Evolutionary conservation across 345 rosid genomes (phyloP).

Genomic region (Microcos paniculata): DNA sequence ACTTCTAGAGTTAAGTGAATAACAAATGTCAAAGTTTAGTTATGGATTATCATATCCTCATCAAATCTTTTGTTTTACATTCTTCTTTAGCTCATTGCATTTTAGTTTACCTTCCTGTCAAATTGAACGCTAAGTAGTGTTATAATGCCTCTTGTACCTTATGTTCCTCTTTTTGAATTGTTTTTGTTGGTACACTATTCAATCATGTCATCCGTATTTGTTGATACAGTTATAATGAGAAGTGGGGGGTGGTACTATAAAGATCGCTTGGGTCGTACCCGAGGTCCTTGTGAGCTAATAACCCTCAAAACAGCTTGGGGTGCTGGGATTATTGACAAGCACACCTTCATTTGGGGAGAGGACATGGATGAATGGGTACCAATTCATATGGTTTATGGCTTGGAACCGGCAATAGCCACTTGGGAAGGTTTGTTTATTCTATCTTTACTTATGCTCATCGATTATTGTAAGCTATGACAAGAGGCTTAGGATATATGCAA

Average conservation of each 20-base stretch:
- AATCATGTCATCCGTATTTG: not conserved
- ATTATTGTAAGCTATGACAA: not conserved
- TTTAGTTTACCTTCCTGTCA: not conserved
- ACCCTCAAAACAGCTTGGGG: slow-evolving; percentile 93
- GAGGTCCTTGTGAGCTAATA: slow-evolving; percentile 89
- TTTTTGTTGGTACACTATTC: not conserved
- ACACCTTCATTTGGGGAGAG: slow-evolving; percentile 93
- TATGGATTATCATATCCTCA: not conserved
- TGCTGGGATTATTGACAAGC: slow-evolving; percentile 79
- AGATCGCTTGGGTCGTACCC: slow-evolving; percentile 86
- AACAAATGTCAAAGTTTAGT: not conserved
- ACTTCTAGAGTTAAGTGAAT: not conserved
- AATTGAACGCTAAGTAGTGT: not conserved
- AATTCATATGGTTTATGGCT: slow-evolving; percentile 88
- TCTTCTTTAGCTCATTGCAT: not conserved
- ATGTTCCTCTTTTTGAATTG: not conserved
- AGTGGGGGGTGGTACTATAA: slow-evolving; percentile 85
- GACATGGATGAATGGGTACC: slow-evolving; percentile 99
- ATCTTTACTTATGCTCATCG: not conserved
- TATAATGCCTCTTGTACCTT: not conserved
- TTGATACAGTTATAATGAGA: slow-evolving; percentile 68
- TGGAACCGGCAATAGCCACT: slow-evolving; percentile 89
- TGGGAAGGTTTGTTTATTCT: slow-evolving; percentile 74
- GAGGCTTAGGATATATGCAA: not conserved
- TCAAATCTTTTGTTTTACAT: not conserved